A percentile compares a stretch with the other conserved stretches of the same genome.
phyloP scores from a whole-genome alignment of 768 basidiomycete species.

The Butyriboletus loyo region DNA sequence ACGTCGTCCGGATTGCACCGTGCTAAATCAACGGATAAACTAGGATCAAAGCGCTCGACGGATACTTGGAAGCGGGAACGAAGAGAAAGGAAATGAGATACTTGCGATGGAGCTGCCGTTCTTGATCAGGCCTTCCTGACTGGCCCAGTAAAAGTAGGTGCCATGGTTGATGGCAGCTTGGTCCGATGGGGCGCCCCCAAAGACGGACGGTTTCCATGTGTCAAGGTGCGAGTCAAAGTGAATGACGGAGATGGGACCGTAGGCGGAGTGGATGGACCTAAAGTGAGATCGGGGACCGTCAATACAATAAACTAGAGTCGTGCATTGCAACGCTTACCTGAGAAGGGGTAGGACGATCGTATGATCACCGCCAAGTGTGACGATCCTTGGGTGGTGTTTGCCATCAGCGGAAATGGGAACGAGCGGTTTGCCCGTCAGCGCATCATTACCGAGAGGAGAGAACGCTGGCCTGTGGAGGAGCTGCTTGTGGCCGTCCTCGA shows the following conservation, averaged over 20 bases:
- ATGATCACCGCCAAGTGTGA: constrained; percentile 87
- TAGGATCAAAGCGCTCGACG: constrained; percentile 65
- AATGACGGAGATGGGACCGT: constrained; percentile 78
- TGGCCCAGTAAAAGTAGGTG: constrained; percentile 89
- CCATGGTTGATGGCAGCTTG: constrained; percentile 83
- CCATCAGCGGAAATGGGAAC: constrained; percentile 64
- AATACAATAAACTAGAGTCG: background rate
- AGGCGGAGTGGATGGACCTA: constrained; percentile 73
- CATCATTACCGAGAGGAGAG: constrained; percentile 62
- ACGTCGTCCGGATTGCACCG: constrained; percentile 82
- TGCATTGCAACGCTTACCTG: constrained; percentile 14
- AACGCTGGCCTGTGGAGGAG: constrained; percentile 63
- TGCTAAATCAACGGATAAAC: constrained; percentile 61
- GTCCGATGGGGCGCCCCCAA: constrained; percentile 68
- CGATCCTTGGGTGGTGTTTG: constrained; percentile 70
- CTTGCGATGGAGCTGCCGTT: constrained; percentile 84
- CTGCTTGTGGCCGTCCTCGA: constrained; percentile 67
- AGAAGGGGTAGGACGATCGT: constrained; percentile 69
- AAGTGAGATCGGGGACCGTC: background rate
- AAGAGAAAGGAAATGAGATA: constrained; percentile 36
- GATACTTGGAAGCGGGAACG: constrained; percentile 11
- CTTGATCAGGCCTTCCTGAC: constrained; percentile 74
- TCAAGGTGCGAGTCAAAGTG: constrained; percentile 88
- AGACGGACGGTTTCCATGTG: constrained; percentile 74
- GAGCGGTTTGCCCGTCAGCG: constrained; percentile 54